Conservation (phyloP, 78 protist species). For the Ministeria vibrans region DNA sequence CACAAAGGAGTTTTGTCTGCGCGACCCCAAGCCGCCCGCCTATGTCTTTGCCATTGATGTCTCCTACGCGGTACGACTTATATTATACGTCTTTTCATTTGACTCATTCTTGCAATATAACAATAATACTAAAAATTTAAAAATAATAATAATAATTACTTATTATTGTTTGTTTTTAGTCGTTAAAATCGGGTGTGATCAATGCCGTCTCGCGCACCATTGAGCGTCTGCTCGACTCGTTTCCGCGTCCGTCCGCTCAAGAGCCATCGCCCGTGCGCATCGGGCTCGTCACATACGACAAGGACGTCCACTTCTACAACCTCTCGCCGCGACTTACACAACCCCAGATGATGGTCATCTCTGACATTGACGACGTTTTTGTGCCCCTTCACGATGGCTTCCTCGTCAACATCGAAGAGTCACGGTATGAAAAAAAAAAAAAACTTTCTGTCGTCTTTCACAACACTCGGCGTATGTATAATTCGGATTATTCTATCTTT, state of each 20-base stretch:
- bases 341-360: conserved; percentile 27
- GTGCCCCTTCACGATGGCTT: conserved; percentile 41
- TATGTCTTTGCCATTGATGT: conserved; percentile 60
- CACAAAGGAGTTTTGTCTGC: conserved; percentile 38
- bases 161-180: too few species aligned
- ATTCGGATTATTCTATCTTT: too few species aligned
- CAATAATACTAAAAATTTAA: too few species aligned
- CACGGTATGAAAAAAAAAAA: too few species aligned
- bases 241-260: not conserved
- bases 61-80: too few species aligned
- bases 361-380: conserved; percentile 46
- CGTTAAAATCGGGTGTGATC: too few species aligned
- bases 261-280: conserved; percentile 14
- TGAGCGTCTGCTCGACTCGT: too few species aligned
- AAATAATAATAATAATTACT: too few species aligned
- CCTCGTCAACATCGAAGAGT: conserved; percentile 12
- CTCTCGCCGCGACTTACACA: conserved; percentile 9
- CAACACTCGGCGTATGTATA: too few species aligned
- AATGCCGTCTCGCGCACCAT: conserved; percentile 13
- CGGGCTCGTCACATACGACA: conserved; percentile 42
- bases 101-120: too few species aligned
- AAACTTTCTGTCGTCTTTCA: too few species aligned
- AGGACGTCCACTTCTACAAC: conserved; percentile 43
- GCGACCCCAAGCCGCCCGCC: conserved; percentile 51
- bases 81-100: too few species aligned